These are phyloP conservation scores for Conoideocrella luteorostrata DNA, from an alignment of 2,329 filamentous ascomycete species.

Conservation along the genomic window DNA sequence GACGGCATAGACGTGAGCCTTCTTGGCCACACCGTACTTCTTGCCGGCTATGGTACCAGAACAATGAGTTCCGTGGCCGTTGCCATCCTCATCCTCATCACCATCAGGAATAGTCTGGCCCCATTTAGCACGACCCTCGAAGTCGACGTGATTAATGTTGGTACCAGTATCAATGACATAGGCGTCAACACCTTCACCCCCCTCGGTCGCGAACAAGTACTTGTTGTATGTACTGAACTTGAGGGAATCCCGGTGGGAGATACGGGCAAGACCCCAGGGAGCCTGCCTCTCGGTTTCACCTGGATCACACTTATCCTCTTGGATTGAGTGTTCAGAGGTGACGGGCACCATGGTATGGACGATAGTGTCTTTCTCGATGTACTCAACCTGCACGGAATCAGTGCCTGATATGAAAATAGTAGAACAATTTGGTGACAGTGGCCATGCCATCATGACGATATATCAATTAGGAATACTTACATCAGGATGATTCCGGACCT, in stretches of 20 bases:
- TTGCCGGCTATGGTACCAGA: slow-evolving; percentile 95
- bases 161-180: slow-evolving; percentile 98
- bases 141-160: slow-evolving; percentile 91
- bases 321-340: slow-evolving; percentile 29
- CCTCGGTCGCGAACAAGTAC: slow-evolving; percentile 85
- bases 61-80: slow-evolving; percentile 98
- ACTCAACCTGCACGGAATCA: slow-evolving; percentile 65
- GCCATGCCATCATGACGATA: no score
- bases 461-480: slow-evolving; percentile 72
- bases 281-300: slow-evolving; percentile 77
- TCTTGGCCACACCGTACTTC: slow-evolving; percentile 99
- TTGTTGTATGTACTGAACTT: slow-evolving; percentile 96
- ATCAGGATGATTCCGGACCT: slow-evolving; percentile 90
- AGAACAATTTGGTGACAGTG: no score
- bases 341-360: slow-evolving; percentile 69
- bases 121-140: slow-evolving; percentile 92
- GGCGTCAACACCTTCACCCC: slow-evolving; percentile 95
- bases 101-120: slow-evolving; percentile 88
- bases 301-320: slow-evolving; percentile 35
- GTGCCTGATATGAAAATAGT: neutral
- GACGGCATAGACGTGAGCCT: slow-evolving; percentile 92
- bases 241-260: slow-evolving; percentile 85
- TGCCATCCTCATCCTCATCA: slow-evolving; percentile 87
- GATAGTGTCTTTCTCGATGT: slow-evolving; percentile 89
- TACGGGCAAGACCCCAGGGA: slow-evolving; percentile 97